Evolutionary conservation across 176 grass and related monocot genomes (phyloP).

Genomic region (Pharus latifolius): DNA sequence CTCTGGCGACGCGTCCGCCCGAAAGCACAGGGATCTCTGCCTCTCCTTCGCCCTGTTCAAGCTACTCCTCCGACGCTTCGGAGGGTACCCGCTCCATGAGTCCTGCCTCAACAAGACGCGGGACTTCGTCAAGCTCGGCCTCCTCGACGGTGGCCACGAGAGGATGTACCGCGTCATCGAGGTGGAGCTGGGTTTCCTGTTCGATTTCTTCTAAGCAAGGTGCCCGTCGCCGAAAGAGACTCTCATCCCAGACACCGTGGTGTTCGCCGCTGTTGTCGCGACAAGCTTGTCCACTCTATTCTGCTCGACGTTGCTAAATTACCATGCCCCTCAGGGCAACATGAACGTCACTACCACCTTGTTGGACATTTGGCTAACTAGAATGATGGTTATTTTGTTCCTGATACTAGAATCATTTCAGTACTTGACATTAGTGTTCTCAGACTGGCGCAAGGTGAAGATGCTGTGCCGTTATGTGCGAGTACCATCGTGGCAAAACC

Average conservation of each 20-base stretch:
- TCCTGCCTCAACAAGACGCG: neutral
- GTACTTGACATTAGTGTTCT: neutral
- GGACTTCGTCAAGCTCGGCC: neutral
- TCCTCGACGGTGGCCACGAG: neutral
- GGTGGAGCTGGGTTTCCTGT: constrained; percentile 6
- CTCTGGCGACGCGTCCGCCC: neutral
- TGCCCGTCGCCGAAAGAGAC: neutral
- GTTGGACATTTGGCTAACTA: neutral
- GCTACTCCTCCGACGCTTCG: neutral
- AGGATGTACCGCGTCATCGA: neutral
- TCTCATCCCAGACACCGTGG: neutral
- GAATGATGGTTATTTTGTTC: neutral
- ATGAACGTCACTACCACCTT: neutral
- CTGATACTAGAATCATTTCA: neutral
- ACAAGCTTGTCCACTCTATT: neutral
- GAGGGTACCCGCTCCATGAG: neutral
- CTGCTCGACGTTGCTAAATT: neutral
- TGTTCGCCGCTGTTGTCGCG: neutral
- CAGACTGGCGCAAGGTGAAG: constrained; percentile 14
- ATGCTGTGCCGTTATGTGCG: constrained; percentile 10
- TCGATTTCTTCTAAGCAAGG: constrained; percentile 11
- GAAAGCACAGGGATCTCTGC: neutral
- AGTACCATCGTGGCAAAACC: neutral
- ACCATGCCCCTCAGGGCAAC: neutral
- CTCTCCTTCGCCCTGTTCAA: constrained; percentile 7